These are phyloP conservation scores for Ambrosiella xylebori DNA, from an alignment of 2,329 filamentous ascomycete genomes.

Conservation along the genomic window DNA sequence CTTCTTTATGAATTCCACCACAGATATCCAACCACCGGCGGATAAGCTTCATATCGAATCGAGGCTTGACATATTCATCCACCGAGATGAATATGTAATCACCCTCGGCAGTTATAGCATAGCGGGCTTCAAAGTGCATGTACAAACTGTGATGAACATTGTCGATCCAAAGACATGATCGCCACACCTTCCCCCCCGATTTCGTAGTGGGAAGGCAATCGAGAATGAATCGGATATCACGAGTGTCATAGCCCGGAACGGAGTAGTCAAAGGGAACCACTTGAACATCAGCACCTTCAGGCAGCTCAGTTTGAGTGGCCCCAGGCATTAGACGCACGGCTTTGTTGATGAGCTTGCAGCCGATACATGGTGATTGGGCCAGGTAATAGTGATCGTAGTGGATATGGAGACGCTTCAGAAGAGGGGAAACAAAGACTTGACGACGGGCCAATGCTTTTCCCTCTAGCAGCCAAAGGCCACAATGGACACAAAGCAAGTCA, in stretches of 20 bases:
- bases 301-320: neutral
- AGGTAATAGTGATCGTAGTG: neutral
- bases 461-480: neutral
- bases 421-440: neutral
- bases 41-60: neutral
- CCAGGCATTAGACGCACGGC: neutral
- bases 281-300: neutral
- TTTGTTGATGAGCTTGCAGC: neutral
- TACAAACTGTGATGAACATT: neutral
- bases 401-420: neutral
- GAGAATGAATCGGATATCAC: neutral
- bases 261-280: neutral
- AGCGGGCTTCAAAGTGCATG: neutral
- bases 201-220: neutral
- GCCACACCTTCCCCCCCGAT: neutral
- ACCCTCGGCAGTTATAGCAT: neutral
- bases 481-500: neutral
- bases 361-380: neutral
- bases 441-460: neutral
- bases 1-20: neutral
- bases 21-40: neutral
- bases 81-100: neutral
- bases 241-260: neutral
- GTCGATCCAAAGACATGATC: neutral
- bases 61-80: neutral